Percentiles rank a stretch among this genome's conserved stretches.
phyloP scores from a whole-genome alignment of 73 alveolate genomes.

The Durusdinium trenchii region DNA sequence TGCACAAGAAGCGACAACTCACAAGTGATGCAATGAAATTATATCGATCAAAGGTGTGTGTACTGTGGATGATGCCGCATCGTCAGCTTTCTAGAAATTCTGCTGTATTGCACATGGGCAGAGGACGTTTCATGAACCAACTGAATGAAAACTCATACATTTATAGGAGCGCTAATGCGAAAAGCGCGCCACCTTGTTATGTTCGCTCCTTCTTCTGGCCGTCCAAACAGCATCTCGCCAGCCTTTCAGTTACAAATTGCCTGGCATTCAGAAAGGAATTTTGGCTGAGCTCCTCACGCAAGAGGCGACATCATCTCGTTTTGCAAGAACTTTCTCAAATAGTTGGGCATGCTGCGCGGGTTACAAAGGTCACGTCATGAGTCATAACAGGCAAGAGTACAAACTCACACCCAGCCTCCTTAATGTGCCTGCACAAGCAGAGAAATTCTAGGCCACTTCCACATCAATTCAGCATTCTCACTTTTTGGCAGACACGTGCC shows the following conservation, averaged over 20 bases:
- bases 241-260: not conserved
- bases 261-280: not conserved
- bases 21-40: not conserved
- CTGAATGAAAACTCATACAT: too few species aligned
- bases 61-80: not conserved
- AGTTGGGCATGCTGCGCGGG: constrained; percentile 74
- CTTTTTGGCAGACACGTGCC: not conserved
- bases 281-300: not conserved
- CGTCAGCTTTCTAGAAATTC: not conserved
- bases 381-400: too few species aligned
- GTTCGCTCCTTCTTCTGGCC: constrained; percentile 75
- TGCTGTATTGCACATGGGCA: too few species aligned
- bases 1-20: not conserved
- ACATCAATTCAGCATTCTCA: not conserved
- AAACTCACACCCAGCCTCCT: constrained; percentile 1
- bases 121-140: not conserved
- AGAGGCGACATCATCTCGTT: constrained; percentile 16
- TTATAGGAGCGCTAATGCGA: not conserved
- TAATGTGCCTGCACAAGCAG: not conserved
- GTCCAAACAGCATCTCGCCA: constrained; percentile 78
- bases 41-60: not conserved
- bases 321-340: constrained; percentile 48
- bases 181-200: constrained; percentile 18
- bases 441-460: not conserved
- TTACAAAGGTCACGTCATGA: not conserved